These are phyloP conservation scores for Aspergillus tanneri DNA, from an alignment of 2,329 filamentous ascomycete genomes.

Conservation along the genomic window DNA sequence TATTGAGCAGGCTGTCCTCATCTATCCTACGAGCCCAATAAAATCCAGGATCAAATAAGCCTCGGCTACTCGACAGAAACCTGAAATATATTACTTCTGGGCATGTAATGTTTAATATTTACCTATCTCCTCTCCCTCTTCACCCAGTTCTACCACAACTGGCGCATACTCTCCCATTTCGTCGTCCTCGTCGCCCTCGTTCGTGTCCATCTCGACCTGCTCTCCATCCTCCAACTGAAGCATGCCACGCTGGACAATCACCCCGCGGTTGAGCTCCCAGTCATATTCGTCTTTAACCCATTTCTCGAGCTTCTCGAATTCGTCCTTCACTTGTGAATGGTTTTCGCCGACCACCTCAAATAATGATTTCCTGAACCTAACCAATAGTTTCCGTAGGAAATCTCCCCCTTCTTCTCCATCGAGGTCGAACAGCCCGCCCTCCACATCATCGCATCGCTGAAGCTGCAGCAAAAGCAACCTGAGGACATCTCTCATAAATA, in stretches of 20 bases:
- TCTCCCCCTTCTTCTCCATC: conserved; percentile 51
- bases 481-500: conserved; percentile 55
- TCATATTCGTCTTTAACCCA: conserved; percentile 56
- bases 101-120: not conserved
- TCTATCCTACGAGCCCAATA: too few species aligned
- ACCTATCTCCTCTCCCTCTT: not conserved
- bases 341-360: conserved; percentile 45
- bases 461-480: conserved; percentile 54
- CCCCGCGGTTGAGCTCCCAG: conserved; percentile 57
- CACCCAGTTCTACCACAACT: conserved; percentile 54
- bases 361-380: conserved; percentile 52
- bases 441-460: conserved; percentile 57
- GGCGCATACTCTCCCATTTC: conserved; percentile 66
- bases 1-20: not conserved
- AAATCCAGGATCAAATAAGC: not conserved
- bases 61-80: not conserved
- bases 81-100: not conserved
- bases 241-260: conserved; percentile 57
- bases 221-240: conserved; percentile 64
- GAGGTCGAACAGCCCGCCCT: conserved; percentile 62
- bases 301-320: conserved; percentile 56
- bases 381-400: conserved; percentile 54
- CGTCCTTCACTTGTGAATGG: conserved; percentile 48
- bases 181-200: conserved; percentile 62
- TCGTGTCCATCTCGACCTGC: conserved; percentile 58